A percentile compares a stretch with the other conserved stretches of the same genome.
phyloP scores from a whole-genome alignment of 179 eudicot species.

The Corrigiola litoralis region DNA sequence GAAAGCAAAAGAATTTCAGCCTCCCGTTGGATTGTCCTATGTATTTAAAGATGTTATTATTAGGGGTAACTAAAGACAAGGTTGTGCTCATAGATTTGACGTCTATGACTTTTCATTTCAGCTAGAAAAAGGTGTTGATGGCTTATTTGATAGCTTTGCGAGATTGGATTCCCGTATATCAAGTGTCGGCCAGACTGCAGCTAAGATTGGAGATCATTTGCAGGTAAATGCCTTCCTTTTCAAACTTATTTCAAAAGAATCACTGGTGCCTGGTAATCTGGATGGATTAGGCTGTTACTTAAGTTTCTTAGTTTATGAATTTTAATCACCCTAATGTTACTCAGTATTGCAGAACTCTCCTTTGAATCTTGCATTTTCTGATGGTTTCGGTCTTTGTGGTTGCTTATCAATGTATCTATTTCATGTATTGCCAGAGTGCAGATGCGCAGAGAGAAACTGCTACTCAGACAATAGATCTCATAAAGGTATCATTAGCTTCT shows the following conservation, averaged over 20 bases:
- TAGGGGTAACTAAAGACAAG: not conserved
- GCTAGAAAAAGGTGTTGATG: conserved; percentile 95
- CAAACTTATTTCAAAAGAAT: not conserved
- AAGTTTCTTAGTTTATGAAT: not conserved
- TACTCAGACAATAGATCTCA: conserved; percentile 89
- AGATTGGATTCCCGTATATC: conserved; percentile 55
- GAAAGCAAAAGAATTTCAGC: no score
- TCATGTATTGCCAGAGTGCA: conserved; percentile 70
- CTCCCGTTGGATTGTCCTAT: no score
- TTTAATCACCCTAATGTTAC: not conserved
- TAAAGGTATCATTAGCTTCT: conserved; percentile 61
- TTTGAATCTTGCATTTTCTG: not conserved
- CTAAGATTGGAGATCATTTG: conserved; percentile 55
- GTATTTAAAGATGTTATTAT: conserved; percentile 3
- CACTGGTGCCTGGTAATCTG: not conserved
- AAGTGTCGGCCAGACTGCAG: conserved; percentile 57
- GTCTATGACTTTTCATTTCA: conserved; percentile 29
- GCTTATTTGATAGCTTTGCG: conserved; percentile 52
- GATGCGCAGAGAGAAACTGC: conserved; percentile 99
- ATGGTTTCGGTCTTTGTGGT: conserved; percentile 1
- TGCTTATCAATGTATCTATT: not conserved
- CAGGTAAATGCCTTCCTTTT: conserved; percentile 27
- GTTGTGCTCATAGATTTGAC: not conserved
- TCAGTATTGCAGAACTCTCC: not conserved
- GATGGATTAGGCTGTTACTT: not conserved